Evolutionary conservation across 371 early-diverging fungal genomes (phyloP), one percentile per base, ranked within the genome.

Genomic region (Syncephalastrum contaminatum): DNA sequence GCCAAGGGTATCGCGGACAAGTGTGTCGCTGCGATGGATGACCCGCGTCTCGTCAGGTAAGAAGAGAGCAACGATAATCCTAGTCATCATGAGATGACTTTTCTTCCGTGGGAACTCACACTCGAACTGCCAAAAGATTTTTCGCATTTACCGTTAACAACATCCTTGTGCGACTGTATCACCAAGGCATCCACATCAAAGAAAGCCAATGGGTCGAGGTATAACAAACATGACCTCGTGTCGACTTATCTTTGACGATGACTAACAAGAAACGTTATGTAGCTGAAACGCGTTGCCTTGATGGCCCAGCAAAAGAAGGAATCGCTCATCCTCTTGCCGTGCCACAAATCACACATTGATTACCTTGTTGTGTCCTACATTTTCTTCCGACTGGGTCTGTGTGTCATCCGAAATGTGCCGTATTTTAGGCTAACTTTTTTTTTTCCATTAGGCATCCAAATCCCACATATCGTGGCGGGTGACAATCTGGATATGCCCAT

Each of bases 311-410:
- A 84, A 56, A 82, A 85, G 45, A 81, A 84, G 47, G 75, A 89
- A 51, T 92, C 93, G 2, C 72, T 94, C 51, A 79, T 94, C 19
- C 79, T 93, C 43, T 62, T 92, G 56, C 95, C 95, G 21, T 92
- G 85, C 43, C 95, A 94, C 72, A 94, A 93, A 75, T 90, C 90
- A 1, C 95, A 94, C 60, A 80, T 94, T 48, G 95, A 94, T 69
- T 94, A 94, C 64, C 67, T 94, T n/a, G 91, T 93, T 18, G 81
- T 93, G 21, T 83, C 82, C 20, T 94, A 92, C 62, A 75, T 92
- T 20, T 87, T 94, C 74, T 90, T 84, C 73, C 85, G 95, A 50
- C 76, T 82, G 22, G 89, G 89, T 44, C 59, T 44, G 45, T 44
- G 45, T 30, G 36, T 30, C 36, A 30, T 30, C 7, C 36, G 36